phyloP scores from a whole-genome alignment of 2,329 filamentous ascomycete genomes.

The Dothiorella sarmentorum region DNA sequence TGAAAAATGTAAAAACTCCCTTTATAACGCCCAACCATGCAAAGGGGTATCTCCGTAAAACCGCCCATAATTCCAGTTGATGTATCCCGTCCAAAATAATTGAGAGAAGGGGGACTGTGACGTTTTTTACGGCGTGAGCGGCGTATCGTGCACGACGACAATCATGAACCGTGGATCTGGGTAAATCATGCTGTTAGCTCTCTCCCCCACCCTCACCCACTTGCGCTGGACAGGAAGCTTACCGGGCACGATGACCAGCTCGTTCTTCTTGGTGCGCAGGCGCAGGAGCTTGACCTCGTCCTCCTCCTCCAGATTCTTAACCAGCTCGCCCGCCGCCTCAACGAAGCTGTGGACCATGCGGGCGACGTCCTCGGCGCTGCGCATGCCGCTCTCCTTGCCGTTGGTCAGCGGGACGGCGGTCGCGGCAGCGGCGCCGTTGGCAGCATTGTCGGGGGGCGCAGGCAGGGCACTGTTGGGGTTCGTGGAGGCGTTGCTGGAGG shows the following conservation, averaged over 20 bases:
- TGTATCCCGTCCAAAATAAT: background rate
- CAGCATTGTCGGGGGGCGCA: constrained; percentile 30
- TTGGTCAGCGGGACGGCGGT: constrained; percentile 23
- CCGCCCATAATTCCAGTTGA: background rate
- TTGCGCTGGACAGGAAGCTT: constrained; percentile 20
- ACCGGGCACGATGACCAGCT: constrained; percentile 75
- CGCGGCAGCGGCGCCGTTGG: constrained; percentile 27
- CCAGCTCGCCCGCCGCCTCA: constrained; percentile 63
- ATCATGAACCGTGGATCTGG: constrained; percentile 71
- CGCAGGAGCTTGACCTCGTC: constrained; percentile 75
- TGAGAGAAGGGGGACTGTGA: background rate
- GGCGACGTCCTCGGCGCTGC: constrained; percentile 69
- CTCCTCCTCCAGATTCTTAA: constrained; percentile 71
- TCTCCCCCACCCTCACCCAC: background rate
- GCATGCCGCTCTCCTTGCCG: constrained; percentile 44
- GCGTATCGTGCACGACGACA: constrained; percentile 78
- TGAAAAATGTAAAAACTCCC: constrained; percentile 6
- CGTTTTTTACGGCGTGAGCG: constrained; percentile 49
- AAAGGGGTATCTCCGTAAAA: constrained; percentile 18
- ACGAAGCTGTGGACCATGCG: constrained; percentile 74
- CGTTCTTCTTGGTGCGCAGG: constrained; percentile 78
- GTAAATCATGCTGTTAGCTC: background rate
- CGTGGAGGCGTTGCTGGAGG: constrained; percentile 55
- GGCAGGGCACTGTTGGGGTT: constrained; percentile 41
- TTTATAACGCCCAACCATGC: constrained; percentile 14